phyloP scores from a whole-genome alignment of 176 grass and related monocot species.

The Carex parvula region DNA sequence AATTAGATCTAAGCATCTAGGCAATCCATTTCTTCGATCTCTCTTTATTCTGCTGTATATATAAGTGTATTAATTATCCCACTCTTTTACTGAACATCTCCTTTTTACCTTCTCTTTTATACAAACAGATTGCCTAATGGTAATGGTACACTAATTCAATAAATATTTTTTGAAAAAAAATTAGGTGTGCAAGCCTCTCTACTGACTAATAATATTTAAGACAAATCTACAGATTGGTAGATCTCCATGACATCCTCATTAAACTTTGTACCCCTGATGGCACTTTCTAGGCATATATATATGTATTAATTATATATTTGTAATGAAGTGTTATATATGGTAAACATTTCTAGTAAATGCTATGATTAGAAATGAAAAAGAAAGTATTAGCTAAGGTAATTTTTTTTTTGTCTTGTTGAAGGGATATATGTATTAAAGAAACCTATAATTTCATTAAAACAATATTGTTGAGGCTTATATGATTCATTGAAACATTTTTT shows the following conservation, averaged over 20 bases:
- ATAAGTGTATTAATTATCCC: neutral
- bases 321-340: neutral
- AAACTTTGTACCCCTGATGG: neutral
- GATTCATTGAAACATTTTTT: neutral
- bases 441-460: neutral
- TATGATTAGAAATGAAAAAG: neutral
- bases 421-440: neutral
- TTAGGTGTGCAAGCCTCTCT: neutral
- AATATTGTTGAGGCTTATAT: neutral
- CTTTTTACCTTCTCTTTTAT: neutral
- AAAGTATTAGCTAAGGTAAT: neutral
- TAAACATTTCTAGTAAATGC: neutral
- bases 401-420: neutral
- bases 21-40: neutral
- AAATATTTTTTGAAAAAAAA: neutral
- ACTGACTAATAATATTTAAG: neutral
- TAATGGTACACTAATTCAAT: no score
- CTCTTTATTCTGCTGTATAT: neutral
- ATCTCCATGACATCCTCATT: neutral
- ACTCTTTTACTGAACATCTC: neutral
- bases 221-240: neutral
- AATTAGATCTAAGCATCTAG: slow-evolving; percentile 6
- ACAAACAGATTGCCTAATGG: neutral
- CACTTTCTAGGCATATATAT: neutral
- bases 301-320: neutral